Percentiles rank a stretch among this genome's conserved stretches.
Conservation (phyloP, 148 eudicot species). For the Amaranthus palmeri region DNA sequence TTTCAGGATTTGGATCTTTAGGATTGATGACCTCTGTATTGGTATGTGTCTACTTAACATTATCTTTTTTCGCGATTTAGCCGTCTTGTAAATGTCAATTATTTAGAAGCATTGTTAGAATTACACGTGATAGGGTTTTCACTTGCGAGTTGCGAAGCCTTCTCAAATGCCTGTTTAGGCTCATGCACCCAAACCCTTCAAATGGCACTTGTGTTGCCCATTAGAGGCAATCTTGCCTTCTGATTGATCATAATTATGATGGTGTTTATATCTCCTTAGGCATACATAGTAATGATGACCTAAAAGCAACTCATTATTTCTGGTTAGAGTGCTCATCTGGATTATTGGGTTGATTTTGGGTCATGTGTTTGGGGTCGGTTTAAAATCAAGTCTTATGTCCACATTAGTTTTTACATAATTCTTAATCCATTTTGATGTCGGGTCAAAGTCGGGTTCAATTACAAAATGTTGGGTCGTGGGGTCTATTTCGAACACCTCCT, state of each 20-base stretch:
- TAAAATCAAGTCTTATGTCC: too few relatives aligned
- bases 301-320: not conserved
- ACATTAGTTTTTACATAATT: too few relatives aligned
- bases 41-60: conserved; percentile 38
- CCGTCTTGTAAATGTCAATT: not conserved
- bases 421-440: too few relatives aligned
- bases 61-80: not conserved
- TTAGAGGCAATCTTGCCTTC: not conserved
- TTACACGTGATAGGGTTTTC: not conserved
- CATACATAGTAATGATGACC: not conserved
- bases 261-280: not conserved
- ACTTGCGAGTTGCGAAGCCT: too few relatives aligned
- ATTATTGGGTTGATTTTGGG: too few relatives aligned
- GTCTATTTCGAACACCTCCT: not conserved
- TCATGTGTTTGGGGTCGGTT: too few relatives aligned
- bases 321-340: not conserved
- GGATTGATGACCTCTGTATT: conserved; percentile 89
- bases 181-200: not conserved
- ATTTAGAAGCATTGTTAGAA: not conserved
- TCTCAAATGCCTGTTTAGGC: not conserved
- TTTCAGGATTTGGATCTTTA: conserved; percentile 77
- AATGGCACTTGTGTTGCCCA: not conserved
- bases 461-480: too few relatives aligned
- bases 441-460: too few relatives aligned
- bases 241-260: not conserved